These are phyloP conservation scores for barley (Hordeum vulgare) DNA, from an alignment of 176 grass and related monocot genomes.

Conservation along the genomic window MorexV3_pseudomolecules_assembly NC_058523.1:24960459-24960958, in stretches of 20 bases:
- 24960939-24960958: constrained; percentile 47
- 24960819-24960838: background rate
- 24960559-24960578: background rate
- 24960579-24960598: background rate
- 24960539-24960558: background rate
- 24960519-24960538: rapidly evolving
- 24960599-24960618: background rate
- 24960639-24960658: background rate
- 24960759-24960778: background rate
- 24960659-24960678: background rate
- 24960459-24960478: background rate
- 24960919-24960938: background rate
- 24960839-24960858: background rate
- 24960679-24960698: background rate
- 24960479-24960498: background rate
- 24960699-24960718: background rate
- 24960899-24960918: background rate
- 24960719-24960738: background rate
- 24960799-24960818: constrained; percentile 26
- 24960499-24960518: background rate
- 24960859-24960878: background rate
- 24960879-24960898: background rate
- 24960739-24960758: background rate
- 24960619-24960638: background rate
- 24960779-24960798: constrained; percentile 21